Evolutionary conservation across 73 alveolate species (phyloP).

Genomic region (Tetrahymena thermophila): DNA sequence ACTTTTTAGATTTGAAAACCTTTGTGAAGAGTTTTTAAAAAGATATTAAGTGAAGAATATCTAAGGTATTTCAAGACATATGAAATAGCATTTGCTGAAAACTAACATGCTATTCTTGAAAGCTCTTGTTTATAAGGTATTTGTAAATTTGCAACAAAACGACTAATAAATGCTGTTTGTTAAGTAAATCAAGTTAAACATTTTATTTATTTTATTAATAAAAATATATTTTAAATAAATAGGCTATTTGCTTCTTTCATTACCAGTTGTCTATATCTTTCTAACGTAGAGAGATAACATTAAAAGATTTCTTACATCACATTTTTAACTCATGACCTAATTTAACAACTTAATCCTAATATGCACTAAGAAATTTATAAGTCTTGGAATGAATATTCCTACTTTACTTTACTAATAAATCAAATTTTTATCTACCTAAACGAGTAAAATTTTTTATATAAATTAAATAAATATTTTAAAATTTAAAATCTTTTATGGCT

Average conservation of each 20-base stretch:
- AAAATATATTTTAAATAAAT: background rate
- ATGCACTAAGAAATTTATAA: background rate
- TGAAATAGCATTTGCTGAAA: background rate
- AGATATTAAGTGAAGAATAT: background rate
- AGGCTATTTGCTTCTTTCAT: background rate
- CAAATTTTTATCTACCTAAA: background rate
- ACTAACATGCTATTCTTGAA: background rate
- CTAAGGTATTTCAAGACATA: background rate
- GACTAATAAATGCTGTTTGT: background rate
- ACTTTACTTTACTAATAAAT: background rate
- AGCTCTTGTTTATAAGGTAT: background rate
- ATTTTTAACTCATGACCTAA: background rate
- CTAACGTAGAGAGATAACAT: background rate
- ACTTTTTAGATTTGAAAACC: background rate
- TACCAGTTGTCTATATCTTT: background rate
- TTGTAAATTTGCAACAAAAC: background rate
- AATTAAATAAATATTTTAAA: no score
- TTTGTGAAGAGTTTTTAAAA: background rate
- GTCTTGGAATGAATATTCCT: background rate
- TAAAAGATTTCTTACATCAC: background rate
- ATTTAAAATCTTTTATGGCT: no score
- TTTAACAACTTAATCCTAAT: background rate
- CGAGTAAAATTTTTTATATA: background rate
- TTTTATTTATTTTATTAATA: background rate
- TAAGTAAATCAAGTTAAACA: background rate